Base-by-base conservation (phyloP, 2,329 filamentous ascomycete genomes). In the Trichophyton schoenleinii region DNA sequence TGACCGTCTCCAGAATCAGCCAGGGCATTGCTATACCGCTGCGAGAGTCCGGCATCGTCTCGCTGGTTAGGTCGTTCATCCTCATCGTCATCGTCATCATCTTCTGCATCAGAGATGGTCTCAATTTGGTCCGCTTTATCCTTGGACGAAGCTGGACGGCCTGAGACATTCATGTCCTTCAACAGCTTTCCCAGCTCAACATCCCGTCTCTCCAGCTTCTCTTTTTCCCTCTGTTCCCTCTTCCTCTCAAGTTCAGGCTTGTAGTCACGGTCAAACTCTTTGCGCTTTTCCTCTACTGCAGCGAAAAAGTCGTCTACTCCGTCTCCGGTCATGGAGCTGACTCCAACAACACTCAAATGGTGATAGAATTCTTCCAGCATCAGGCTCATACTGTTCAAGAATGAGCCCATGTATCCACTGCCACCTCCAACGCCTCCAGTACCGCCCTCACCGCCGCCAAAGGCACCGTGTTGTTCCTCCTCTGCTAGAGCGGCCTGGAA, bases 321-420 rank as follows among this genome's bases (percentile, higher is more conserved):
- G 0, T 88, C 86, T 22, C 94, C 94, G 0, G 92, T 89, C 83
- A 96, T 92, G 6, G 91, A 88, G 67, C 89, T 95, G 11, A 99
- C 95, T 0, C 87, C 91, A 0, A 99, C 92, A 7, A 99, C 89
- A 70, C 85, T 95, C 38, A 99, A 79, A 70, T 97, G 91, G 44
- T 89, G 86, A 74, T 99, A 99, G 71, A 99, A 99, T 72, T 99
- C 94, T 70, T 99, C 94, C 38, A 99, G 79, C 82, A 99, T 90
- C 64, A 97, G 79, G 70, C 90, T 96, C 94, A 99, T 99, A 70
- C 90, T 96, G 79, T 96, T 97, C 59, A 99, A 81, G 61, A 97
- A 77, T 66, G 88, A 95, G 60, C 89, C 87, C 94, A 99, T 97
- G 77, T 99, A 99, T 13, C 94, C 94, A 67, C 87, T 94, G 9